phyloP scores from a whole-genome alignment of 768 basidiomycete species.

The Lactarius psammicola region DNA sequence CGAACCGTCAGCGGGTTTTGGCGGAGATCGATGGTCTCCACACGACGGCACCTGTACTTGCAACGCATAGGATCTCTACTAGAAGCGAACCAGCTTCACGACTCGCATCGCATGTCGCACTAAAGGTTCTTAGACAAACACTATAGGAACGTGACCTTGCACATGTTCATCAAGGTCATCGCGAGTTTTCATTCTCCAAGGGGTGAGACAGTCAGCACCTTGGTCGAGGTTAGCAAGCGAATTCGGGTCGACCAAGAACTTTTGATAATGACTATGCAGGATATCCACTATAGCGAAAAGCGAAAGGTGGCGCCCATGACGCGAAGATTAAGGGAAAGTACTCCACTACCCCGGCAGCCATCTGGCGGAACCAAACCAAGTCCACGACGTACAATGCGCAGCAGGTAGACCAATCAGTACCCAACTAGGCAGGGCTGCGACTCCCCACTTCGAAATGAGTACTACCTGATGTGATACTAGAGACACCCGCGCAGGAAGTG shows the following conservation, averaged over 20 bases:
- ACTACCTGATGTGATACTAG: constrained; percentile 86
- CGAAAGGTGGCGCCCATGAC: not conserved
- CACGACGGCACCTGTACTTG: too few relatives aligned
- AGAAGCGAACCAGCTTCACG: too few relatives aligned
- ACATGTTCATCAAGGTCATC: constrained; percentile 60
- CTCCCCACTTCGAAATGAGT: too few relatives aligned
- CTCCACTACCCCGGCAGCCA: constrained; percentile 56
- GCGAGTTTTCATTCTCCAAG: not conserved
- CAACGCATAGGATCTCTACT: too few relatives aligned
- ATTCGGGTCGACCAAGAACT: constrained; percentile 88
- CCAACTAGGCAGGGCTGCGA: not conserved
- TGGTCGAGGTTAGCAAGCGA: constrained; percentile 95
- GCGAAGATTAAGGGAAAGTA: not conserved
- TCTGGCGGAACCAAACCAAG: constrained; percentile 86
- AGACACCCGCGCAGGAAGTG: constrained; percentile 79
- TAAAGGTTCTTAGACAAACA: constrained; percentile 43
- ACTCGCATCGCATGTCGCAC: too few relatives aligned
- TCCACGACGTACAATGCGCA: constrained; percentile 97
- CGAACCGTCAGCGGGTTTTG: constrained; percentile 91
- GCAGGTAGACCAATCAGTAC: not conserved
- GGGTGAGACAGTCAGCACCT: constrained; percentile 46
- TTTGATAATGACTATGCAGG: constrained; percentile 88
- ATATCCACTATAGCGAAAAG: constrained; percentile 55
- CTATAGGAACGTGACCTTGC: constrained; percentile 89
- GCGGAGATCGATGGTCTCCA: constrained; percentile 35